Evolutionary conservation across 75 land plant species (phyloP).

Genomic region (Chamaecyparis obtusa): DNA sequence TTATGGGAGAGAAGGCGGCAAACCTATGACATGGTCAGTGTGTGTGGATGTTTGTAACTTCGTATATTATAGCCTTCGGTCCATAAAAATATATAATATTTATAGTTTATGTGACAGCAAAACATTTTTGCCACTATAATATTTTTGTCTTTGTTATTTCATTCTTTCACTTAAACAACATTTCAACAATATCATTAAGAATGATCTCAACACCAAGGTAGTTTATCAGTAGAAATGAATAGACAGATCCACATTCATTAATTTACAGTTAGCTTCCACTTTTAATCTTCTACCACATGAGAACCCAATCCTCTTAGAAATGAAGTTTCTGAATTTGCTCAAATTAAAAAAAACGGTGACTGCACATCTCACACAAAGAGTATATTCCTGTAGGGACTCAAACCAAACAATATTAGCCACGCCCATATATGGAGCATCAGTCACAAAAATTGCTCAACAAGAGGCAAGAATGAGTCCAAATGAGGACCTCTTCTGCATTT

Average conservation of each 20-base stretch:
- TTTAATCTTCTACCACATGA: background rate
- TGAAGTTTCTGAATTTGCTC: background rate
- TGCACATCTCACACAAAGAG: too few relatives aligned
- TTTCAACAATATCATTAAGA: background rate
- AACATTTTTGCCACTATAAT: background rate
- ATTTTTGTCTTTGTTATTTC: too few relatives aligned
- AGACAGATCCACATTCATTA: background rate
- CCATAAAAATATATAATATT: background rate
- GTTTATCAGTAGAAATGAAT: background rate
- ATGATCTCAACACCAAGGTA: background rate
- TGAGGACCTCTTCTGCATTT: background rate
- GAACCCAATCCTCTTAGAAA: background rate
- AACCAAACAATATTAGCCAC: too few relatives aligned
- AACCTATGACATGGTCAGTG: background rate
- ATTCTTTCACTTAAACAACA: too few relatives aligned
- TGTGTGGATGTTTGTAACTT: background rate
- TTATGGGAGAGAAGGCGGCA: background rate
- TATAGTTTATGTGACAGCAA: background rate
- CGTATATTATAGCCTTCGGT: background rate
- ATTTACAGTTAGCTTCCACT: background rate
- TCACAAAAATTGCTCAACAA: background rate
- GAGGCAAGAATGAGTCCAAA: background rate
- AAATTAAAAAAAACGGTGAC: background rate
- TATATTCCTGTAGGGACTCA: too few relatives aligned
- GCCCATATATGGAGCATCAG: background rate